Base-by-base conservation (phyloP, 495 filamentous ascomycete species). In the Penicillium daleae region DNA sequence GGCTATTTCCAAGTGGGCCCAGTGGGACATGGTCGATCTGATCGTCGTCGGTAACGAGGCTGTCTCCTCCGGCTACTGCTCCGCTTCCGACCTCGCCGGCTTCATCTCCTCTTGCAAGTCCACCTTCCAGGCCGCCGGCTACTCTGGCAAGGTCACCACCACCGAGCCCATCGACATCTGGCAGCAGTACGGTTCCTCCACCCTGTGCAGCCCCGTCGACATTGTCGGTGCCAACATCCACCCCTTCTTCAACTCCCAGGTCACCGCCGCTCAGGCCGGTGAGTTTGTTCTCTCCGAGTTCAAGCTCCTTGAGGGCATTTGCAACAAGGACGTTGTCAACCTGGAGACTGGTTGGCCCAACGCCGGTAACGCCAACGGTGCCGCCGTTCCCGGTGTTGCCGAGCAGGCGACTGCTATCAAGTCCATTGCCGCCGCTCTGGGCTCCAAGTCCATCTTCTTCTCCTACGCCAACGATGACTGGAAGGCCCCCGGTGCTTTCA, bases 341-440 rank as follows among this genome's bases (percentile, higher is more conserved):
- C 81, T 96, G 57, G 94, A 98, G 87, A 90, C 90, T 37, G 94
- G 94, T 69, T 98, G 94, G 94, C 94, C 94, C 66, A 89, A 76
- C 46, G 62, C 68, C 15, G 93, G 94, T 70, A 60, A 73, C 17
- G 63, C 84, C 72, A 92, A 93, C 74, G 92, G 92, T 60, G 74
- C 63, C 15, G 93, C 92, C 33, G 77, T 89, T 64, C 86, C 92
- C 50, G 87, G 90, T 57, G n/a, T 40, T 1, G 10, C 64, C 15
- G 76, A 95, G 78, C 94, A 98, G 84, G 70, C 72, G 60, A 70
- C 69, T n/a, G 94, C 94, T 64, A 82, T 97, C 72, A 66, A 80
- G 60, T 78, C 80, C 31, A 92, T 97, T 65, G 66, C 80, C 62
- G 68, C 78, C 60, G 67, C 75, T 27, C 87, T 86, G 60, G 85